These are phyloP conservation scores for Penicillium sp. DNA, from an alignment of 2,329 filamentous ascomycete genomes.

Conservation along the genomic window DNA sequence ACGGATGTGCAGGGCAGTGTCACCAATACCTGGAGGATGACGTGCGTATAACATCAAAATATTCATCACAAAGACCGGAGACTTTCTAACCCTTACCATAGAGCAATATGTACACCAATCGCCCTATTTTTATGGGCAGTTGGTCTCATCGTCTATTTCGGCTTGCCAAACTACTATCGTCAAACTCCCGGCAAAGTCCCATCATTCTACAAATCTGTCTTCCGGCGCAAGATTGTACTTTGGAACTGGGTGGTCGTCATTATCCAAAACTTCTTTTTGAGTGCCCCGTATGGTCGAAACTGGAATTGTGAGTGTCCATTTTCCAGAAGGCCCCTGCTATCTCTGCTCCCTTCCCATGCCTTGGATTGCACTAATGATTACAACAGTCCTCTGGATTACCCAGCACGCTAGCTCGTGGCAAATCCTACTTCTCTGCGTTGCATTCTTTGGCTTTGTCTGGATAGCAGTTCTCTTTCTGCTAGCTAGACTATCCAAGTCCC, in stretches of 20 bases:
- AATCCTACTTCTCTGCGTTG: conserved; percentile 51
- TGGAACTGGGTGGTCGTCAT: conserved; percentile 66
- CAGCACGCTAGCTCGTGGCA: conserved; percentile 56
- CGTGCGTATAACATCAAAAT: conserved; percentile 26
- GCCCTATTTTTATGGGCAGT: conserved; percentile 57
- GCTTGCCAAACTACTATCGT: conserved; percentile 66
- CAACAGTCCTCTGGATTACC: conserved; percentile 55
- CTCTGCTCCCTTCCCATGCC: no score
- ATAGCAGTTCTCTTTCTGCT: conserved; percentile 47
- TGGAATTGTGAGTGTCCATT: conserved; percentile 53
- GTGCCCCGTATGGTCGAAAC: conserved; percentile 64
- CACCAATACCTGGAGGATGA: conserved; percentile 47
- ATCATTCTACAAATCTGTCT: conserved; percentile 62
- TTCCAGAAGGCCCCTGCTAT: fast-evolving
- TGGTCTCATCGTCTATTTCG: conserved; percentile 55
- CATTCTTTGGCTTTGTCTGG: conserved; percentile 58
- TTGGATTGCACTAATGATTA: not conserved
- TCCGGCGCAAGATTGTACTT: conserved; percentile 62
- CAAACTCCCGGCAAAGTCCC: conserved; percentile 63
- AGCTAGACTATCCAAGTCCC: conserved; percentile 55
- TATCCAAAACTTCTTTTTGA: conserved; percentile 66
- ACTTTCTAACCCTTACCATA: conserved; percentile 26
- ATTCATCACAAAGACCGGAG: not conserved
- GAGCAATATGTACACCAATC: conserved; percentile 58
- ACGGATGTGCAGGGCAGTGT: conserved; percentile 36